Conservation (phyloP, 2,329 filamentous ascomycete species). For the Cladophialophora yegresii region DNA sequence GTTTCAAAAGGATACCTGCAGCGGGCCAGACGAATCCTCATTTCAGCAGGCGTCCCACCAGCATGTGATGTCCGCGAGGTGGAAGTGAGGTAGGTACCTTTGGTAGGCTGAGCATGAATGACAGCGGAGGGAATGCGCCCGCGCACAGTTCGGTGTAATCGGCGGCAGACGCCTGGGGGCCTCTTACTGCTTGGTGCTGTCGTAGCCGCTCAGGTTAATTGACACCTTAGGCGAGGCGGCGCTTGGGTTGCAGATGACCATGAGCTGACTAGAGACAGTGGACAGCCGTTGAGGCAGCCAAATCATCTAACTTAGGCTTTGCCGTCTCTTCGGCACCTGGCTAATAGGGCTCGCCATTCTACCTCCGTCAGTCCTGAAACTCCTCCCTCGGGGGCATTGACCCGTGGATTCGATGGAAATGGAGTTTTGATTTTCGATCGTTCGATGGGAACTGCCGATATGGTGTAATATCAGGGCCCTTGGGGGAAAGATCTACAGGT, state of each 20-base stretch:
- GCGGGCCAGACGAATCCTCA: background rate
- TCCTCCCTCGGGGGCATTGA: background rate
- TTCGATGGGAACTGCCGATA: slow-evolving; percentile 1
- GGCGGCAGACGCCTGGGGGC: slow-evolving; percentile 8
- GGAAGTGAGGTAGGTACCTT: background rate
- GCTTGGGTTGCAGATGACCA: slow-evolving; percentile 13
- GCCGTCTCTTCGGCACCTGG: slow-evolving; percentile 3
- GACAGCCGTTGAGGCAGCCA: background rate
- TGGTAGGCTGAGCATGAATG: background rate
- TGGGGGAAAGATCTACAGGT: background rate
- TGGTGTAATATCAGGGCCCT: background rate
- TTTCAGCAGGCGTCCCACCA: background rate
- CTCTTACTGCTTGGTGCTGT: slow-evolving; percentile 15
- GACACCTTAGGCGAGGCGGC: slow-evolving; percentile 15
- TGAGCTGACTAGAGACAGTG: slow-evolving; percentile 12
- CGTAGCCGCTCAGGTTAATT: slow-evolving; percentile 22
- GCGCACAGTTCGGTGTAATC: slow-evolving; percentile 23
- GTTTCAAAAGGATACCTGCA: background rate
- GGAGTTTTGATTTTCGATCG: slow-evolving; percentile 8
- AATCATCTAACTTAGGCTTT: background rate
- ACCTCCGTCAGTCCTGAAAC: background rate
- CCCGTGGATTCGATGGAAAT: slow-evolving; percentile 7
- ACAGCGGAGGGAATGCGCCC: slow-evolving; percentile 12
- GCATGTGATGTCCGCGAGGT: slow-evolving; percentile 3
- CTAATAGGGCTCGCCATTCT: background rate